Conservation (phyloP, 2,329 filamentous ascomycete species). For the Aureobasidium sp. region DNA sequence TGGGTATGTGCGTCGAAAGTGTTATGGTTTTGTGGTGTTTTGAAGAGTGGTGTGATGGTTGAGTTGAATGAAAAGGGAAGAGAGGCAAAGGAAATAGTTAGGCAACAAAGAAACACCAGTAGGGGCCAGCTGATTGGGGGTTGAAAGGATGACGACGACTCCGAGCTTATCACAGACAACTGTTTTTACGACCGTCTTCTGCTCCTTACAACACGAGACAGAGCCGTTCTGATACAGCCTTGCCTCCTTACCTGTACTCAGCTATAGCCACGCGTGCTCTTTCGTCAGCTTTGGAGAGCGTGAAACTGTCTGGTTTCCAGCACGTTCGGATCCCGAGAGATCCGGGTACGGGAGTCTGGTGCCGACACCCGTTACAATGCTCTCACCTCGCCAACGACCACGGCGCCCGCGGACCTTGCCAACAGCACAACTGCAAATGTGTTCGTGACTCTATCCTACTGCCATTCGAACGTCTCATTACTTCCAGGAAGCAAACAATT, state of each 20-base stretch:
- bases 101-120: not conserved
- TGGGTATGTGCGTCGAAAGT: not conserved
- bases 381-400: not conserved
- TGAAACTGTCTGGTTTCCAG: not conserved
- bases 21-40: not conserved
- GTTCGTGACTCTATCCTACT: not conserved
- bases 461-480: not conserved
- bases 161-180: not conserved
- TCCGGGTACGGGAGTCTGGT: not conserved
- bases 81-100: not conserved
- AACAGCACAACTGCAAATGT: not conserved
- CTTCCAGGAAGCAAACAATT: not conserved
- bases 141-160: not conserved
- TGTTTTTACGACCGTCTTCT: not conserved
- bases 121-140: not conserved
- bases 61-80: not conserved
- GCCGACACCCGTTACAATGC: not conserved
- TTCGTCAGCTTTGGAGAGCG: not conserved
- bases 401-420: not conserved
- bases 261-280: not conserved
- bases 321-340: not conserved
- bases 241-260: not conserved
- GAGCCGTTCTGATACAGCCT: not conserved
- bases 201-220: not conserved
- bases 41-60: not conserved